Conservation (phyloP, 768 basidiomycete genomes). For the Agaricus bisporus region DNA sequence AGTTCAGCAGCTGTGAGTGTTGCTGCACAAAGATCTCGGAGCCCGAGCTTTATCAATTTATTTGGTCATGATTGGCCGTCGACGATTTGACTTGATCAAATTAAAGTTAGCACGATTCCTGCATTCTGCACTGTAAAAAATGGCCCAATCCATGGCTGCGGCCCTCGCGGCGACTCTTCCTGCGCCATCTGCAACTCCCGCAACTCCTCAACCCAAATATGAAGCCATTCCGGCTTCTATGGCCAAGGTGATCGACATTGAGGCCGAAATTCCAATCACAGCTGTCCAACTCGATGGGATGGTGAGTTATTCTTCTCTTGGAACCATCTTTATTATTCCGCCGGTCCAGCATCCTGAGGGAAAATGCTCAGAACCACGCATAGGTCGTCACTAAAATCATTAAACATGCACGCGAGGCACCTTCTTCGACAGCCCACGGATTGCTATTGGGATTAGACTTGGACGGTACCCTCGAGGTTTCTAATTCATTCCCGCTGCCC, state of each 20-base stretch:
- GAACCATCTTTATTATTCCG: conserved; percentile 1
- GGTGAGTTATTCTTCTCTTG: conserved; percentile 39
- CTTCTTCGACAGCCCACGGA: conserved; percentile 71
- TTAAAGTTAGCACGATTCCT: neutral
- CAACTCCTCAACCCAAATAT: conserved; percentile 61
- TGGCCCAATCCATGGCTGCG: conserved; percentile 86
- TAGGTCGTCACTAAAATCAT: conserved; percentile 92
- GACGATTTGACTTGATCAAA: neutral
- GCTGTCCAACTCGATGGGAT: conserved; percentile 82
- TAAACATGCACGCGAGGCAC: conserved; percentile 82
- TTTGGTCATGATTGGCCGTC: conserved; percentile 24
- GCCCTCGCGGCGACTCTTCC: conserved; percentile 83
- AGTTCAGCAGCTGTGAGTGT: no score
- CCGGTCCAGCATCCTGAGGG: neutral
- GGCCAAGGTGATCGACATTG: conserved; percentile 90
- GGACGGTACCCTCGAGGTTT: conserved; percentile 85
- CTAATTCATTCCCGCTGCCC: conserved; percentile 84
- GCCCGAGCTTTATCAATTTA: neutral
- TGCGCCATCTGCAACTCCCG: conserved; percentile 52
- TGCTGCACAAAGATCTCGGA: no score
- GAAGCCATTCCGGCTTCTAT: conserved; percentile 90
- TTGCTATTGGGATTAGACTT: conserved; percentile 88
- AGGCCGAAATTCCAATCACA: conserved; percentile 79
- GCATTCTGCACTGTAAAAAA: conserved; percentile 22
- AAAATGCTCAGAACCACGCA: conserved; percentile 8